Evolutionary conservation across 139 green algal species (phyloP).

Genomic region (Ulvella scutata): DNA sequence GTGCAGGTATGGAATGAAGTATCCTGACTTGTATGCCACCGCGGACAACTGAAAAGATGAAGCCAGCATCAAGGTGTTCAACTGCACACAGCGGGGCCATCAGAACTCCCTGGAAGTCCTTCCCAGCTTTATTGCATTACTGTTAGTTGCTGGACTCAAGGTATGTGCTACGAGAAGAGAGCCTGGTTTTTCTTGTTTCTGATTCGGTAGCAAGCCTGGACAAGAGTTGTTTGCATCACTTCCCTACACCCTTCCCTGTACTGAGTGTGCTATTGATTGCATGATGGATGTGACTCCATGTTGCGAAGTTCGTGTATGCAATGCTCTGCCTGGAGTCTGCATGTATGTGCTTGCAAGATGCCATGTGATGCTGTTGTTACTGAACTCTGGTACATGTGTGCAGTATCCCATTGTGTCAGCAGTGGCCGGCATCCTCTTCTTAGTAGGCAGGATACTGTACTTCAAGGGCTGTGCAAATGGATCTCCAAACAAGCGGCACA

Average conservation of each 20-base stretch:
- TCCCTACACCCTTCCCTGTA: too few relatives aligned
- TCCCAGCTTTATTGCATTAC: conserved; percentile 25
- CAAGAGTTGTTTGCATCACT: too few relatives aligned
- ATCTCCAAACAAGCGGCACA: not conserved
- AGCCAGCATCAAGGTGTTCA: not conserved
- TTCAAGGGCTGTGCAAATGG: conserved; percentile 6
- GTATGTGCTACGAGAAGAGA: too few relatives aligned
- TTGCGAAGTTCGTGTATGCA: too few relatives aligned
- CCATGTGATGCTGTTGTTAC: too few relatives aligned
- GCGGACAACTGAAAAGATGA: conserved; percentile 20
- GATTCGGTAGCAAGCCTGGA: too few relatives aligned
- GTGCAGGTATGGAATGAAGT: conserved; percentile 27
- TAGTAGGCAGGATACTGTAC: conserved; percentile 25
- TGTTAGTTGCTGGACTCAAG: conserved; percentile 24
- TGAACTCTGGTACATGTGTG: too few relatives aligned
- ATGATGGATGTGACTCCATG: too few relatives aligned
- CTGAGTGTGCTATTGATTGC: too few relatives aligned
- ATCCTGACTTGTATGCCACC: conserved; percentile 34
- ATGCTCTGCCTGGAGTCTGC: too few relatives aligned
- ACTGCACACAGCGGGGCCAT: conserved; percentile 38
- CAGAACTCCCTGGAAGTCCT: conserved; percentile 53
- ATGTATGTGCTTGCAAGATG: too few relatives aligned
- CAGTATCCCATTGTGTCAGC: conserved; percentile 27
- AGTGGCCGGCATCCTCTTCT: conserved; percentile 14
- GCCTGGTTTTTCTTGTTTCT: too few relatives aligned